These are phyloP conservation scores for Penicillium sp. DNA, from an alignment of 2,329 filamentous ascomycete genomes.

Conservation along the genomic window DNA sequence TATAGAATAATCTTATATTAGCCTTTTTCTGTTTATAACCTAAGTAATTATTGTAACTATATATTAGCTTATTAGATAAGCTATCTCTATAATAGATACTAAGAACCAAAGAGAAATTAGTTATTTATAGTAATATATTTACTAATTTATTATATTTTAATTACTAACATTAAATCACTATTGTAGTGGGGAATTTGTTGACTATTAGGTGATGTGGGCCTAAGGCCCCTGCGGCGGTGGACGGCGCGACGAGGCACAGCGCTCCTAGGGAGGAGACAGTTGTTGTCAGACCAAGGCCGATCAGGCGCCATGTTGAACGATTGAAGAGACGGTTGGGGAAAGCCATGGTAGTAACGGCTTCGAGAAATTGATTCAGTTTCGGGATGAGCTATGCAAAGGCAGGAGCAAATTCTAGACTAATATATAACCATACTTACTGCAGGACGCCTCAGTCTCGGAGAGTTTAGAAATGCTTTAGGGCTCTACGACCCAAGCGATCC, in stretches of 20 bases:
- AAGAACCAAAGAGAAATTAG: slow-evolving; percentile 6
- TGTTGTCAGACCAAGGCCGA: not conserved
- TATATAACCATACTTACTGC: too few relatives aligned
- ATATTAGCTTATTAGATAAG: slow-evolving; percentile 7
- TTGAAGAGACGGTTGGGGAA: not conserved
- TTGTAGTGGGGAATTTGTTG: too few relatives aligned
- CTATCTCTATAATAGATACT: not conserved
- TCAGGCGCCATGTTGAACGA: not conserved
- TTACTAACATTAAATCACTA: slow-evolving; percentile 6
- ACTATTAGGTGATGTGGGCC: too few relatives aligned
- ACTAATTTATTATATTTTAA: slow-evolving; percentile 2
- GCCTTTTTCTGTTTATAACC: not conserved
- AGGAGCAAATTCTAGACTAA: too few relatives aligned
- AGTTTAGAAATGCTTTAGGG: not conserved
- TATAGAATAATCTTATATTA: slow-evolving; percentile 1
- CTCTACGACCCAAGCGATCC: too few relatives aligned
- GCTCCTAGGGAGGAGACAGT: not conserved
- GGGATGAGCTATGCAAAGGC: too few relatives aligned
- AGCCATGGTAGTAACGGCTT: not conserved
- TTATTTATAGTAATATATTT: not conserved
- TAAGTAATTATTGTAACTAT: slow-evolving; percentile 3
- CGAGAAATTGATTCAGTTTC: not conserved
- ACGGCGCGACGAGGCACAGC: not conserved
- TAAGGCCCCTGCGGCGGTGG: not conserved
- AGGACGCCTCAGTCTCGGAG: too few relatives aligned